Base-by-base conservation (phyloP, 164 flowering plant species). In the Liriodendron chinense region DNA sequence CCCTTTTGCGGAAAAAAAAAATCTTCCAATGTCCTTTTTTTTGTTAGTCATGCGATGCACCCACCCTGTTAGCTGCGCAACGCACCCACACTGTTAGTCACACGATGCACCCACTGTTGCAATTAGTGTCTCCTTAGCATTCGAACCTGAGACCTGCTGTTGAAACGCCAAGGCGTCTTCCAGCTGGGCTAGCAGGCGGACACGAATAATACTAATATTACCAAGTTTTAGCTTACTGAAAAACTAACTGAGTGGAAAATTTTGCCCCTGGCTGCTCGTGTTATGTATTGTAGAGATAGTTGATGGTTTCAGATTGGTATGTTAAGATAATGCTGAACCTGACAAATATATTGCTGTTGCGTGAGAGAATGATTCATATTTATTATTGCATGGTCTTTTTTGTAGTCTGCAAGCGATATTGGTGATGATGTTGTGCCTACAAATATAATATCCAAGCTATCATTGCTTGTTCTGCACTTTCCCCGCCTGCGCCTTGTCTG, bases 401-500 rank as follows among this genome's bases (percentile, higher is more conserved):
- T 85, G 87, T 89, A 96, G 99, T 96, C 97, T 74, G 94, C 93
- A 49, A 90, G 92, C 89, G 99, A 96, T 48, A 87, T 96, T 76
- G 92, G 98, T 71, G 98, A 96, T 82, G 99, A 96, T 83, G 99
- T 96, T 18, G 82, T 94, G 21, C 97, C 92, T 47, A 83, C 84
- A 68, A 96, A 68, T 76, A 92, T 96, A 65, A 94, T 94, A 79
- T 96, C 99, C 28, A 96, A 96, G 88, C 82, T 96, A 21, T 90
- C 98, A 20, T 80, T 96, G 82, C 94, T 96, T 23, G 96, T 75
- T 74, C 85, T 96, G 70, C 99, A 96, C 83, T 96, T 96, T 75
- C 99, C 99, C 63, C 98, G 98, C 12, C 82, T 96, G 70, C 92
- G 99, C 23, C 85, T 96, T 65, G 85, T 94, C 66, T 96, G 98